phyloP scores from a whole-genome alignment of 306 rosid genomes.

The Delonix regia region DNA sequence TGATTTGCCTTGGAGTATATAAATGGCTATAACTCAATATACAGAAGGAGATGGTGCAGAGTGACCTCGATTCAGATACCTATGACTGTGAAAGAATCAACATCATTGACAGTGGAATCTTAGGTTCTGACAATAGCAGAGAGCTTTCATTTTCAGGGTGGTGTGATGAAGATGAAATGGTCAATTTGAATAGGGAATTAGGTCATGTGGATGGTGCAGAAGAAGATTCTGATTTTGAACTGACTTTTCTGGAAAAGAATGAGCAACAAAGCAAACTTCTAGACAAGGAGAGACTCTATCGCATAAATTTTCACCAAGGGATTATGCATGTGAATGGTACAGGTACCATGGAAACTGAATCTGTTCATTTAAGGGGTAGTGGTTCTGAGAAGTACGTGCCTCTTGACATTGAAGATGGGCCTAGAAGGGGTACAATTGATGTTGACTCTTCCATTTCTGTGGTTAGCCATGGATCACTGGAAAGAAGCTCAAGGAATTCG shows the following conservation, averaged over 20 bases:
- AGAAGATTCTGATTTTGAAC: slow-evolving; percentile 62
- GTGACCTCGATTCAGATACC: slow-evolving; percentile 52
- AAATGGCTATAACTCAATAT: slow-evolving; percentile 45
- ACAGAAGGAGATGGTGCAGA: slow-evolving; percentile 62
- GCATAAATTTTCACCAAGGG: slow-evolving; percentile 46
- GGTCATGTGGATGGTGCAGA: slow-evolving; percentile 50
- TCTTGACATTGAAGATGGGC: slow-evolving; percentile 63
- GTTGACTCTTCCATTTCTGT: slow-evolving; percentile 40
- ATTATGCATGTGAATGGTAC: slow-evolving; percentile 50
- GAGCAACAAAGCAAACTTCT: slow-evolving; percentile 45
- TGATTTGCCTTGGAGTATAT: slow-evolving; percentile 32
- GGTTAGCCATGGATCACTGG: slow-evolving; percentile 41
- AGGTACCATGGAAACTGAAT: slow-evolving; percentile 54
- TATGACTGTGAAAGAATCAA: slow-evolving; percentile 39
- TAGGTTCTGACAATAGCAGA: slow-evolving; percentile 47
- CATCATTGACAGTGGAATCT: slow-evolving; percentile 44
- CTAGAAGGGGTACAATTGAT: slow-evolving; percentile 44
- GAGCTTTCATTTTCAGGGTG: slow-evolving; percentile 77
- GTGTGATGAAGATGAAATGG: slow-evolving; percentile 61
- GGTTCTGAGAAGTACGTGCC: slow-evolving; percentile 61
- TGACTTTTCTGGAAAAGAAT: slow-evolving; percentile 53
- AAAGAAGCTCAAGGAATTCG: slow-evolving; percentile 43
- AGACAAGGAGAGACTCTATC: slow-evolving; percentile 44
- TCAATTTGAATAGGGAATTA: slow-evolving; percentile 44
- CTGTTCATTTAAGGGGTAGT: slow-evolving; percentile 47